Conservation (phyloP, 805 yeast species). For the Spencermartinsiella europaea region DNA sequence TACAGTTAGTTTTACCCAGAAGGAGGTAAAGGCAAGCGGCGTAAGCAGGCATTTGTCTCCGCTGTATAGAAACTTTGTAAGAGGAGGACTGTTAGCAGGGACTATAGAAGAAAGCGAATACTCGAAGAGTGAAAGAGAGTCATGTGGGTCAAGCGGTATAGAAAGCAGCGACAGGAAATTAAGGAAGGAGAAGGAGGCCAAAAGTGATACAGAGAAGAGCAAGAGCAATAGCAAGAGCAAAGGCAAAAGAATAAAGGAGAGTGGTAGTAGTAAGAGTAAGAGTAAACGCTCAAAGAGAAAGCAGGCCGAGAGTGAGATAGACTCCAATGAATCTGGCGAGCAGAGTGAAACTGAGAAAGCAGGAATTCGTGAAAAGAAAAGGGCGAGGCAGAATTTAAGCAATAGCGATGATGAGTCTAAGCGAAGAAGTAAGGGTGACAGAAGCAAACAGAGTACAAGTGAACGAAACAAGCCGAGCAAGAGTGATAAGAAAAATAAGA, state of each 20-base stretch:
- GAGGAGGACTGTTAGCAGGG: conserved; percentile 80
- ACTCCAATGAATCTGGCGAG: too few relatives aligned
- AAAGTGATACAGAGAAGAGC: conserved; percentile 24
- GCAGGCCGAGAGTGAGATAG: neutral
- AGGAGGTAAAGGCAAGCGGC: conserved; percentile 43
- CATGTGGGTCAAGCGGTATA: conserved; percentile 20
- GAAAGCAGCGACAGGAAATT: conserved; percentile 27
- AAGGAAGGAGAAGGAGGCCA: conserved; percentile 26
- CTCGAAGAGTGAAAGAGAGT: conserved; percentile 24
- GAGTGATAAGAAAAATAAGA: conserved; percentile 1
- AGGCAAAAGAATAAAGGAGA: conserved; percentile 15
- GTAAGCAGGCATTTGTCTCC: conserved; percentile 55
- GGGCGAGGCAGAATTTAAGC: conserved; percentile 10
- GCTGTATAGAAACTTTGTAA: conserved; percentile 77
- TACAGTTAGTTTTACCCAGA: conserved; percentile 50
- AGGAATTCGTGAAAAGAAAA: conserved; percentile 23
- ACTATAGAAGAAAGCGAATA: conserved; percentile 15
- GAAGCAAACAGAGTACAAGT: neutral
- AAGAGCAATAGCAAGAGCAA: conserved; percentile 25
- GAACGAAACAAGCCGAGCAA: neutral
- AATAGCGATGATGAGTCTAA: conserved; percentile 13
- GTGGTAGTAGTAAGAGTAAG: conserved; percentile 23
- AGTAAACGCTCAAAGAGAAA: neutral
- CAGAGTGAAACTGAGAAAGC: too few relatives aligned
- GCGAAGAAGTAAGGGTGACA: conserved; percentile 6